These are phyloP conservation scores for Termitomyces sp. DNA, from an alignment of 768 basidiomycete species.

Conservation along the genomic window DNA sequence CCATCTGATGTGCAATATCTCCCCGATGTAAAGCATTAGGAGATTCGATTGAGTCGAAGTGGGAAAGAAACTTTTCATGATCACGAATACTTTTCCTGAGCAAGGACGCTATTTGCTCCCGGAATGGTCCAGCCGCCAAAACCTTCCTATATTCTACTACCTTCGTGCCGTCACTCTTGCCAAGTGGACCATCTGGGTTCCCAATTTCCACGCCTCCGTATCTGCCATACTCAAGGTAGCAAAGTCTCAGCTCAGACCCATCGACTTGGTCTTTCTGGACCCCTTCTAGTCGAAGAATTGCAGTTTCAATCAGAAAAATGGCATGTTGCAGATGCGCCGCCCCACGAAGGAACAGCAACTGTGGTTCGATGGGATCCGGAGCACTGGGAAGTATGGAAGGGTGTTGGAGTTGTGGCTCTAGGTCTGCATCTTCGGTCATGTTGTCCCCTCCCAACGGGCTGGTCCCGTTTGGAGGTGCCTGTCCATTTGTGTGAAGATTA, in stretches of 20 bases:
- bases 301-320: conserved; percentile 65
- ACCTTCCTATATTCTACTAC: conserved; percentile 54
- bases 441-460: conserved; percentile 36
- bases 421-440: conserved; percentile 41
- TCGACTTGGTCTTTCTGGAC: conserved; percentile 56
- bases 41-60: conserved; percentile 73
- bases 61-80: conserved; percentile 76
- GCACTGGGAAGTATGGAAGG: conserved; percentile 71
- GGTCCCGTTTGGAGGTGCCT: conserved; percentile 65
- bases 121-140: conserved; percentile 49
- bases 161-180: conserved; percentile 52
- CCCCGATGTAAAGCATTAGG: conserved; percentile 26
- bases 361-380: conserved; percentile 83
- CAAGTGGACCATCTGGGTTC: conserved; percentile 73
- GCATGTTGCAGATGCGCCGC: conserved; percentile 81
- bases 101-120: conserved; percentile 52
- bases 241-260: conserved; percentile 71
- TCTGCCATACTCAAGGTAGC: conserved; percentile 65
- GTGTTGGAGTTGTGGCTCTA: conserved; percentile 51
- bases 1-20: conserved; percentile 48
- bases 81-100: conserved; percentile 77
- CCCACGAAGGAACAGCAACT: conserved; percentile 77
- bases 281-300: conserved; percentile 65
- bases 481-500: conserved; percentile 45
- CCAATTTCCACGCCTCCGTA: conserved; percentile 87